Base-by-base conservation (phyloP, 768 basidiomycete species). In the Candolleomyces aberdarensis region DNA sequence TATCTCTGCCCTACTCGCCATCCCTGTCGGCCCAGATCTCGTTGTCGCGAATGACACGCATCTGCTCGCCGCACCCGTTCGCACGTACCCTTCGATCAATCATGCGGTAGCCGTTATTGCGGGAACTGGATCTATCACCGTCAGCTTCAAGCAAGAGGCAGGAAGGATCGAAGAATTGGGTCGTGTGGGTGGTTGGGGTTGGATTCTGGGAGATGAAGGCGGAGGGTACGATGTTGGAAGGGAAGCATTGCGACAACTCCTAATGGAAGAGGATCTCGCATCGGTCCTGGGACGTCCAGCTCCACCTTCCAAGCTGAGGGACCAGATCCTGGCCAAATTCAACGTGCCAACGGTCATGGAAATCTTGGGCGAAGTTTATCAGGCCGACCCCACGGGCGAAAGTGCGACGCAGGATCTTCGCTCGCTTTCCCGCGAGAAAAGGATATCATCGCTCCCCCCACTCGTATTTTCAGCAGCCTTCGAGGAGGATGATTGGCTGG, bases 191-290 rank as follows among this genome's bases (percentile, higher is more conserved):
- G 91, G 91, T 0, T 92, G 88, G 88, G 91, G 91, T 0, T 92
- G 90, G 89, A 85, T 92, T 19, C 76, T 92, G 11, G 90, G 91
- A 7, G 91, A 93, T 68, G 91, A 93, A 69, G 92, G 92, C 11
- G 86, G 90, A 20, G 92, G 92, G 11, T 94, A 83, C 66, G 82
- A 88, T 67, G 86, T 93, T 60, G 92, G 92, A 6, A 79, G 89
- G 41, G 89, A 91, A 68, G 81, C 91, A 0, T 69, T 93, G 20
- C 86, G 92, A 4, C 82, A 88, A 63, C 80, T 93, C 53, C 75
- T 91, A 52, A 63, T 76, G 7, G 83, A 85, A 56, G 75, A 80
- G 39, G 88, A 90, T 63, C 68, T 71, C 31, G 75, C 81, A 20
- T 81, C 83, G 3, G 74, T 81, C 6, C 62, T 64, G n/a, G 72